Conservation (phyloP, 2,329 filamentous ascomycete genomes). For the Paracorniculantispora psalliotae region DNA sequence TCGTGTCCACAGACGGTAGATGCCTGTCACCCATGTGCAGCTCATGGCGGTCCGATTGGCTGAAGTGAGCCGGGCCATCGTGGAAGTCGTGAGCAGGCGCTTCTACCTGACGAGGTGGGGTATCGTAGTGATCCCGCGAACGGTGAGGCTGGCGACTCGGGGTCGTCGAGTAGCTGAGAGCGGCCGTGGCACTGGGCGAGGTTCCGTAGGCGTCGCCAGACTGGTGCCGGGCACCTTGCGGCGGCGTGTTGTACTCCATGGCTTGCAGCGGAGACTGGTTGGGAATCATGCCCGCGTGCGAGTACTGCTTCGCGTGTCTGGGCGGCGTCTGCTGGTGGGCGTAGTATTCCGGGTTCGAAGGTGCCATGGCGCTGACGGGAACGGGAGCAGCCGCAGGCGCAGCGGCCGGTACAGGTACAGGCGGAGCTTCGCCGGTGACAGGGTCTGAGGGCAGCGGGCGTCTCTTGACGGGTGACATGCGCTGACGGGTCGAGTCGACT, state of each 20-base stretch:
- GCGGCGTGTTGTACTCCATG: constrained; percentile 45
- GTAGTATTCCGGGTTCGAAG: constrained; percentile 31
- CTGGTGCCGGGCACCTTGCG: constrained; percentile 28
- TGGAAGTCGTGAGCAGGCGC: constrained; percentile 29
- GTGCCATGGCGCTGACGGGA: constrained; percentile 21
- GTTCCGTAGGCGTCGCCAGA: constrained; percentile 35
- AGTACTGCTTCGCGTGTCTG: constrained; percentile 38
- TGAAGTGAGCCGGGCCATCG: constrained; percentile 29
- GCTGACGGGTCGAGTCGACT: constrained; percentile 33
- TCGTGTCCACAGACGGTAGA: constrained; percentile 34
- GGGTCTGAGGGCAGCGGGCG: constrained; percentile 80
- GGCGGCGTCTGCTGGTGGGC: constrained; percentile 40
- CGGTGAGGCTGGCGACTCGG: constrained; percentile 27
- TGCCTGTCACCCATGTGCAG: constrained; percentile 29
- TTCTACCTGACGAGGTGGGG: constrained; percentile 24
- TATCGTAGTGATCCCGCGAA: constrained; percentile 33
- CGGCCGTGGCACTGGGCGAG: constrained; percentile 24
- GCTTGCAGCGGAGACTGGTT: constrained; percentile 50
- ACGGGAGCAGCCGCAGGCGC: constrained; percentile 19
- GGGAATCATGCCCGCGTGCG: constrained; percentile 37
- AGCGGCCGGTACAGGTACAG: constrained; percentile 19
- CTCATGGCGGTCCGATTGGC: constrained; percentile 35
- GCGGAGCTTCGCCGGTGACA: constrained; percentile 47
- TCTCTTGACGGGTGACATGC: constrained; percentile 66
- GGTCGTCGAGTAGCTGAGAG: constrained; percentile 16